phyloP scores from a whole-genome alignment of 2,329 filamentous ascomycete species.

The Cytospora piceae region DNA sequence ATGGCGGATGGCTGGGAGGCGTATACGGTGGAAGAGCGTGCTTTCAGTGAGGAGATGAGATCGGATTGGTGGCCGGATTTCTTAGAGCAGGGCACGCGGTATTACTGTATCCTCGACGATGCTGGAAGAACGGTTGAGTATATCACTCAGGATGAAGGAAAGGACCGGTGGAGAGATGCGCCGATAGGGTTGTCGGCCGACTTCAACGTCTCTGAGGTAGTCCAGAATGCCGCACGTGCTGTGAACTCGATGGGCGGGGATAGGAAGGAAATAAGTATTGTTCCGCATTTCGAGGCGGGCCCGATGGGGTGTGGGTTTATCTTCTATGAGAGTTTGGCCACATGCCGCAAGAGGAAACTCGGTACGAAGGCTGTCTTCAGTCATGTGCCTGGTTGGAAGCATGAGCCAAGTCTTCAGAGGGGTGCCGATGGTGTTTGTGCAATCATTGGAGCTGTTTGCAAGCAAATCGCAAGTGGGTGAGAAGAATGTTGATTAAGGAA shows the following conservation, averaged over 20 bases:
- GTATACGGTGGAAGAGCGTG: neutral
- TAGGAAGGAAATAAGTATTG: neutral
- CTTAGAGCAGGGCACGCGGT: neutral
- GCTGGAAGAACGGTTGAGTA: neutral
- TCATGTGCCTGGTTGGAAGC: neutral
- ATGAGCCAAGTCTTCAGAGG: neutral
- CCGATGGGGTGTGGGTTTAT: neutral
- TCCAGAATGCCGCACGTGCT: neutral
- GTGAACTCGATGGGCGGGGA: neutral
- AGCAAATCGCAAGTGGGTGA: neutral
- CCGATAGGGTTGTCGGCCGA: neutral
- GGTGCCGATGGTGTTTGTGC: neutral
- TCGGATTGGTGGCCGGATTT: neutral
- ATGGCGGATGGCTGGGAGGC: neutral
- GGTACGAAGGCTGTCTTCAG: neutral
- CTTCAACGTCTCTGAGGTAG: neutral
- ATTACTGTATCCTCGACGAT: neutral
- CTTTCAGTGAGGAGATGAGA: neutral
- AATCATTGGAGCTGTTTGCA: neutral
- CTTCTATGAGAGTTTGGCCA: neutral
- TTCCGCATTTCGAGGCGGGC: neutral
- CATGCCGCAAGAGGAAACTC: neutral
- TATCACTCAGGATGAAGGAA: neutral
- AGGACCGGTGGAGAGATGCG: neutral
- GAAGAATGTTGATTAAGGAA: too few relatives aligned